Evolutionary conservation across 805 yeast genomes (phyloP).

Genomic region (Cyberlindnera maritima): DNA sequence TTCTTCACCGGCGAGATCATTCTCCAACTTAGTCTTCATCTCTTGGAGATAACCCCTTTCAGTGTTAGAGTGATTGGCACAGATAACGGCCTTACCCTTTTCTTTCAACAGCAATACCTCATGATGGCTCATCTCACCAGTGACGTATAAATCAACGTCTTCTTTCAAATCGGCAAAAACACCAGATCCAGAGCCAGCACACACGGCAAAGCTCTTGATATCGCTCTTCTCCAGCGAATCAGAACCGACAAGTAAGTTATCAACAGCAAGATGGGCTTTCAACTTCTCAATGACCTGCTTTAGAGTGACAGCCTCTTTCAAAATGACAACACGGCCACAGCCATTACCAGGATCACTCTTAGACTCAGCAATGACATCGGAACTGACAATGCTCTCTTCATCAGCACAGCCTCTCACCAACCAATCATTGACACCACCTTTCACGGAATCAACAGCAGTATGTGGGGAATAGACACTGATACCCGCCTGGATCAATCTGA

Average conservation of each 20-base stretch:
- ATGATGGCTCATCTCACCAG: conserved; percentile 96
- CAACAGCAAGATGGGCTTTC: conserved; percentile 51
- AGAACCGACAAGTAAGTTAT: conserved; percentile 62
- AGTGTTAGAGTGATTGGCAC: conserved; percentile 88
- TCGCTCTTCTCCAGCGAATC: conserved; percentile 24
- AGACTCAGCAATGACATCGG: conserved; percentile 44
- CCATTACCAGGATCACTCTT: conserved; percentile 53
- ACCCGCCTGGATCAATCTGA: conserved; percentile 70
- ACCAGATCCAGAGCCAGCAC: conserved; percentile 98
- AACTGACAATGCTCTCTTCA: conserved; percentile 23
- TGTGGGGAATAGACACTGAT: conserved; percentile 93
- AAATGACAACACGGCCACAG: conserved; percentile 70
- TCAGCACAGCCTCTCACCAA: conserved; percentile 58
- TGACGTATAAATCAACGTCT: conserved; percentile 61
- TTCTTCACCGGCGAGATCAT: conserved; percentile 9
- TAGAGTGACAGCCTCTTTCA: conserved; percentile 44
- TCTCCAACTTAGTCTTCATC: conserved; percentile 41
- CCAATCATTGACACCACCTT: conserved; percentile 95
- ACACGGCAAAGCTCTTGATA: conserved; percentile 67
- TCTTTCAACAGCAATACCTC: conserved; percentile 76
- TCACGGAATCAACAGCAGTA: conserved; percentile 91
- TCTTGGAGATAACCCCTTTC: conserved; percentile 77
- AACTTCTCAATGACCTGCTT: conserved; percentile 44
- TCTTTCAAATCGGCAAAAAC: conserved; percentile 60
- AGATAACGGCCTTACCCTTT: conserved; percentile 65